Conservation (phyloP, 2,329 filamentous ascomycete species). For the Colletotrichum costaricense region DNA sequence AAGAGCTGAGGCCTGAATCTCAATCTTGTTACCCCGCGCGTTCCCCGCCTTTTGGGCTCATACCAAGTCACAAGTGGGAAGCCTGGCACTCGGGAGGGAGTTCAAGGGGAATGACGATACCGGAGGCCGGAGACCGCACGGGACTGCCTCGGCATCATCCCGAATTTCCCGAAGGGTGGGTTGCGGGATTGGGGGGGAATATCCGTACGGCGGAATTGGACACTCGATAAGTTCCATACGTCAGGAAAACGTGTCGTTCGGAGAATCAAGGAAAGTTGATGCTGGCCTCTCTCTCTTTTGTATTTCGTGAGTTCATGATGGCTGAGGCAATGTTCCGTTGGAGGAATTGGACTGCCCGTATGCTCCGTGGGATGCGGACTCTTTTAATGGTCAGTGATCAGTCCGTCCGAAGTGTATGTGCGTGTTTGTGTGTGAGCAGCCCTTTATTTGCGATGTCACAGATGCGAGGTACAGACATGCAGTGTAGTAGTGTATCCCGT, state of each 20-base stretch:
- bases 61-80: neutral
- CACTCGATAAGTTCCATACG: no score
- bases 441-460: no score
- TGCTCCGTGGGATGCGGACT: constrained; percentile 14
- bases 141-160: constrained; percentile 28
- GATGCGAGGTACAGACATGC: neutral
- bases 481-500: neutral
- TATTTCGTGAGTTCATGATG: neutral
- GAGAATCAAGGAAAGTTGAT: neutral
- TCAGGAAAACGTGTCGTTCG: neutral
- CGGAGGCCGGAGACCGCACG: neutral
- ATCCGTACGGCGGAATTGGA: no score
- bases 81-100: neutral
- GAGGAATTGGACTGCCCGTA: neutral
- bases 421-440: no score
- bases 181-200: neutral
- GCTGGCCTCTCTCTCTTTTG: neutral
- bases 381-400: constrained; percentile 1
- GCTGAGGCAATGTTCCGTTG: neutral
- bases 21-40: constrained; percentile 23
- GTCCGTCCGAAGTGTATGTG: neutral
- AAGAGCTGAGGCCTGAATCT: neutral
- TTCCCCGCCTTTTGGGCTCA: constrained; percentile 28
- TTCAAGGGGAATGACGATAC: neutral
- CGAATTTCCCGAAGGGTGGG: neutral